These are phyloP conservation scores for Coniosporium tulheliwenetii DNA, from an alignment of 2,329 filamentous ascomycete genomes.

Conservation along the genomic window DNA sequence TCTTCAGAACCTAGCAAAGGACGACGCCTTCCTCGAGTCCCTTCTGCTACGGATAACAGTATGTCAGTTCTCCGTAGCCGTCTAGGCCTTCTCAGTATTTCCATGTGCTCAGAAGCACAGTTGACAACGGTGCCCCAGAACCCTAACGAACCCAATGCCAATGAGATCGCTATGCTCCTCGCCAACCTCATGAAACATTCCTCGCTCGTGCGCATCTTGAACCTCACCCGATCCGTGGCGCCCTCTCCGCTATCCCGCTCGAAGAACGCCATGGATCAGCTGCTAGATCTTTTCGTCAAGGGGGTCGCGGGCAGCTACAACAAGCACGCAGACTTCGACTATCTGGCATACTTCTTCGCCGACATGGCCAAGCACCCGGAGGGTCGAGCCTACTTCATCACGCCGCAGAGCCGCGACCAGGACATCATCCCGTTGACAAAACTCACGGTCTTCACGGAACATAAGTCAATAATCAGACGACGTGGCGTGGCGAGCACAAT, in stretches of 20 bases:
- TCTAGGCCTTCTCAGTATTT: not conserved
- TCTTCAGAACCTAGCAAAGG: slow-evolving; percentile 54
- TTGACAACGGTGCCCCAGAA: slow-evolving; percentile 32
- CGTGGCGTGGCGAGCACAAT: slow-evolving; percentile 94
- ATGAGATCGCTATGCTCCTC: slow-evolving; percentile 78
- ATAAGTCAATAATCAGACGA: slow-evolving; percentile 65
- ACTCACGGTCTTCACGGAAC: slow-evolving; percentile 86
- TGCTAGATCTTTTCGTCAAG: slow-evolving; percentile 93
- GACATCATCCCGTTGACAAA: slow-evolving; percentile 77
- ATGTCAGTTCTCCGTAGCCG: slow-evolving; percentile 34
- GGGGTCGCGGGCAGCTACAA: slow-evolving; percentile 73
- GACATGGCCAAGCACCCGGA: slow-evolving; percentile 66
- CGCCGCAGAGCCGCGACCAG: slow-evolving; percentile 57
- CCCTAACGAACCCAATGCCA: slow-evolving; percentile 62
- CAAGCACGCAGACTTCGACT: slow-evolving; percentile 74
- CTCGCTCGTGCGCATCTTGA: slow-evolving; percentile 51
- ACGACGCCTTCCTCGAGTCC: slow-evolving; percentile 66
- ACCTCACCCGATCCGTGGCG: slow-evolving; percentile 45
- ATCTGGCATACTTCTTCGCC: slow-evolving; percentile 85
- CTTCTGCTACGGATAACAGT: slow-evolving; percentile 60
- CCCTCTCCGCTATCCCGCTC: slow-evolving; percentile 59
- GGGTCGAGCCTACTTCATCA: slow-evolving; percentile 60
- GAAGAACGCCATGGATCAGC: slow-evolving; percentile 65
- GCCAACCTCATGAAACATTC: slow-evolving; percentile 82
- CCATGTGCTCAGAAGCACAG: not conserved